These are phyloP conservation scores for Astrephomene gubernaculifera DNA, from an alignment of 139 green algal species.

Conservation along the genomic window DNA sequence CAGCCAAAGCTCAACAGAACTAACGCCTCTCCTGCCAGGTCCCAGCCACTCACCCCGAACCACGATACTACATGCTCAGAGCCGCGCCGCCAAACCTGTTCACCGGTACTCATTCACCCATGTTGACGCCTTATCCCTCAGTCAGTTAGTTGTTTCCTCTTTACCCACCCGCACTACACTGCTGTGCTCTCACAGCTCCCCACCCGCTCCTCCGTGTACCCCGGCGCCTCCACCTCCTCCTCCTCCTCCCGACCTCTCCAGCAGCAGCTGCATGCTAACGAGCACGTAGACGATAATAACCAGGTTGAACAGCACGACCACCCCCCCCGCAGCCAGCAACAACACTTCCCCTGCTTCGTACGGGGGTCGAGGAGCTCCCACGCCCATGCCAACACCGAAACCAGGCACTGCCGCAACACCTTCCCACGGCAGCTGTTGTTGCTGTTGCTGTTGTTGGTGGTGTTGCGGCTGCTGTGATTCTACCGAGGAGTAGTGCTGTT, in stretches of 20 bases:
- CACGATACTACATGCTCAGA: no score
- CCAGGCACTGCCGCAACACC: background rate
- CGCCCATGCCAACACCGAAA: background rate
- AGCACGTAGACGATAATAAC: slow-evolving; percentile 31
- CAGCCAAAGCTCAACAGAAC: no score
- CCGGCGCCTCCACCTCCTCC: no score
- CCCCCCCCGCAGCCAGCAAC: slow-evolving; percentile 28
- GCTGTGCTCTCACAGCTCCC: background rate
- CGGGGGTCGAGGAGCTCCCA: background rate
- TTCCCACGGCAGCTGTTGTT: background rate
- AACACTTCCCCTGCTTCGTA: slow-evolving; percentile 20
- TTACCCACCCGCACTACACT: no score
- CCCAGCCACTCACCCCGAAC: no score
- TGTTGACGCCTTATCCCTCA: no score
- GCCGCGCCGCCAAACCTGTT: no score
- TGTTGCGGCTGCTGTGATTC: slow-evolving; percentile 10
- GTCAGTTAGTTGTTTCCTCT: no score
- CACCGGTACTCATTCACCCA: no score
- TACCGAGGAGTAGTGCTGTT: background rate
- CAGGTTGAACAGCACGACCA: slow-evolving; percentile 35
- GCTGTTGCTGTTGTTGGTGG: slow-evolving; percentile 6
- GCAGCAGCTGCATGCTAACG: slow-evolving; percentile 20
- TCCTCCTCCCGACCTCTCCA: background rate
- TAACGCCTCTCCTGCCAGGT: no score
- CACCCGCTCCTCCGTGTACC: background rate